Evolutionary conservation across 805 yeast species (phyloP), one percentile per base, ranked within the genome.

Genomic region (Yamadazyma ubonensis): DNA sequence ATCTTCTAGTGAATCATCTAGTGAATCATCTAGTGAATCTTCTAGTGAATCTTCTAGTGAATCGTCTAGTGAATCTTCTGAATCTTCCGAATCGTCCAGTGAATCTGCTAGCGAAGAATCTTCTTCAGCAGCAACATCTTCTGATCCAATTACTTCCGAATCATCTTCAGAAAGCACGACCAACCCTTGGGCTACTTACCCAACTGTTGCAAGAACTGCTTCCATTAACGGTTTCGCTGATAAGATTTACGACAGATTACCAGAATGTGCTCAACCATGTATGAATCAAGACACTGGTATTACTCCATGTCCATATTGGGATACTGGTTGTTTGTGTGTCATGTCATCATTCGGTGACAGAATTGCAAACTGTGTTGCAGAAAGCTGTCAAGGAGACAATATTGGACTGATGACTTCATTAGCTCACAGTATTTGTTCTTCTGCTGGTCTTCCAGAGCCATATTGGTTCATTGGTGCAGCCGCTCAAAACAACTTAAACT

Each of bases 241-340:
- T 51, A 44, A 45, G 35, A 59, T 57, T 41, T 56, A 43, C 42
- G 41, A 41, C 44, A 39, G 46, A 5, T 50, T 59, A 34, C 70
- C 72, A 16, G 41, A 45, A 10, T 66, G 72, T 54, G 72, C 70
- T 29, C 51, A 63, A 41, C 23, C 46, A 6, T 66, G 72, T 55
- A 58, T 65, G 21, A 47, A 41, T 21, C 43, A 46, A 31, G 50
- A 57, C 39, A 64, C 70, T 32, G 58, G 58, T 7, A 48, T 52
- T 33, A 64, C 71, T 22, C 71, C 71, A 36, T 67, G 73, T 44
- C 73, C 73, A 39, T 65, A 65, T 58, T 67, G 72, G 71, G 73
- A 67, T 50, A 59, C 71, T 36, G 73, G 73, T 10, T 67, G 73
- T 53, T 59, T 67, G 40, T 67, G 73, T 60, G 67, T 64, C 22